These are phyloP conservation scores for Sarcocystis neurona DNA, from an alignment of 169 alveolate genomes.

Conservation along the genomic window DNA sequence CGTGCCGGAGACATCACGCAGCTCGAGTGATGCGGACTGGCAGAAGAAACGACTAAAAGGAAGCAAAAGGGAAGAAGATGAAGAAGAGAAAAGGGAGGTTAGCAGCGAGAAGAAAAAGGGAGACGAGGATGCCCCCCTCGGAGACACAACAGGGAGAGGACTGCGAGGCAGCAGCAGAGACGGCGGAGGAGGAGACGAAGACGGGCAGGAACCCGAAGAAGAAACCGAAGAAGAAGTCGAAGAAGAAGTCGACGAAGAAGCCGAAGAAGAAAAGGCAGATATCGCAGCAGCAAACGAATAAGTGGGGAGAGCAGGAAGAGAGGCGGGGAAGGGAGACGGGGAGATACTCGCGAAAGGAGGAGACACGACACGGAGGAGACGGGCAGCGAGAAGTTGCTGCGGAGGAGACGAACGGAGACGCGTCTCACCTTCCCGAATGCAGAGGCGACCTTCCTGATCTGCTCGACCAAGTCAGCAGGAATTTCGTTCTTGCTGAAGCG, in stretches of 20 bases:
- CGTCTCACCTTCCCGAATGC: constrained; percentile 59
- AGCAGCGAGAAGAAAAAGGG: background rate
- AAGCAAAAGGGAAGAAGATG: constrained; percentile 87
- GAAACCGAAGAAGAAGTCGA: background rate
- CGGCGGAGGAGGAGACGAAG: background rate
- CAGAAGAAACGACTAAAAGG: too few species aligned
- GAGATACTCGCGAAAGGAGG: background rate
- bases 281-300: background rate
- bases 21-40: too few species aligned
- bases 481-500: constrained; percentile 87
- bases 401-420: background rate
- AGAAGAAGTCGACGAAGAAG: background rate
- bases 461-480: constrained; percentile 43
- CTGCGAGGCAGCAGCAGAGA: too few species aligned
- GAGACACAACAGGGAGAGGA: background rate
- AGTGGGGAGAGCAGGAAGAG: background rate
- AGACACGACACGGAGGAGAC: background rate
- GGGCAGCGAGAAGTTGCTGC: background rate
- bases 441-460: constrained; percentile 49
- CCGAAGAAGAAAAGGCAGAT: background rate
- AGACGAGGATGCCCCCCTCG: background rate
- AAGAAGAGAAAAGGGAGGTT: constrained; percentile 60
- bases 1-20: too few species aligned
- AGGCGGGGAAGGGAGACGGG: background rate
- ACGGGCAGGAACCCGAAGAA: background rate